Evolutionary conservation across 208 protist genomes (phyloP).

Genomic region (Cochliopodium minus): DNA sequence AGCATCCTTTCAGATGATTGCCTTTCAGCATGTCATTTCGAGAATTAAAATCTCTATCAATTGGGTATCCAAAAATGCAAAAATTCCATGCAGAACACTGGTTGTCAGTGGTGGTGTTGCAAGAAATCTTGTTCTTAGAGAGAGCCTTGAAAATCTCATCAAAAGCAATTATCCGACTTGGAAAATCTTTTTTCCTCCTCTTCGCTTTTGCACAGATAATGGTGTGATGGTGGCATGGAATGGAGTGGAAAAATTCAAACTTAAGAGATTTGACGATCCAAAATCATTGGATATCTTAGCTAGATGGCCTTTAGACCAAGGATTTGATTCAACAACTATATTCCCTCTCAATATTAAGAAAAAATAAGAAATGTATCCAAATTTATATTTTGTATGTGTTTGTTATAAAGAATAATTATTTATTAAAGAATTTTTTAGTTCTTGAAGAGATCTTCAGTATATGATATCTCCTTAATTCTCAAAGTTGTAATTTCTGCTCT

Average conservation of each 20-base stretch:
- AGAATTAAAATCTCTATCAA: background rate
- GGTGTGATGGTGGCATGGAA: constrained; percentile 10
- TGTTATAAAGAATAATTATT: too few relatives aligned
- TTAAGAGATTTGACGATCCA: background rate
- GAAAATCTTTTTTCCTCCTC: too few relatives aligned
- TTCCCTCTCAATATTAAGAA: too few relatives aligned
- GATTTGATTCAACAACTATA: too few relatives aligned
- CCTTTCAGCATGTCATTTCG: constrained; percentile 1
- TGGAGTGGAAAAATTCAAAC: background rate
- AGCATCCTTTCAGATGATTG: constrained; percentile 1
- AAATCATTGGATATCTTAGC: too few relatives aligned
- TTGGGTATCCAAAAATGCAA: background rate
- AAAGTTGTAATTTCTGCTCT: background rate
- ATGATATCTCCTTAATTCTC: background rate
- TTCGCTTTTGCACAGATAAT: constrained; percentile 14
- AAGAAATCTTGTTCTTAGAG: background rate
- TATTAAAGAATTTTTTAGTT: too few relatives aligned
- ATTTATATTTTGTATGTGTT: too few relatives aligned
- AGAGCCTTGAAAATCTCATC: background rate
- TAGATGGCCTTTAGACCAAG: too few relatives aligned
- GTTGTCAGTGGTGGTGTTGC: constrained; percentile 15
- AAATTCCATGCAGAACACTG: background rate
- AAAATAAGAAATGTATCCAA: too few relatives aligned
- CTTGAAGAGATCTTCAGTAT: too few relatives aligned
- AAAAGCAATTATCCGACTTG: too few relatives aligned